Evolutionary conservation across 768 basidiomycete species (phyloP).

Genomic region (Rhizopogon vesiculosus): DNA sequence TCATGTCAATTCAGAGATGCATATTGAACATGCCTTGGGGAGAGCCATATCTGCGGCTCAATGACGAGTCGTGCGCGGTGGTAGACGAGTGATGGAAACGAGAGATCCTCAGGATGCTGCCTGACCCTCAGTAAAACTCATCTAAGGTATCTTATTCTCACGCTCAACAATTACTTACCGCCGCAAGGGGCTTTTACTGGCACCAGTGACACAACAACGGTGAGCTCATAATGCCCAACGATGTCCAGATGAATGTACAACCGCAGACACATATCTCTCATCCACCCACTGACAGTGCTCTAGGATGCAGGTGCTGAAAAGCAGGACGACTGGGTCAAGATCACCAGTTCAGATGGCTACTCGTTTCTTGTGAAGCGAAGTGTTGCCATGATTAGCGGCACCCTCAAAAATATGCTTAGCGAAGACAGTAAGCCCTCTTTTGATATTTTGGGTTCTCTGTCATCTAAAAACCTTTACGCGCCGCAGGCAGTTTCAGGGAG

Average conservation of each 20-base stretch:
- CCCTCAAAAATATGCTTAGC: conserved; percentile 77
- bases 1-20: conserved; percentile 1
- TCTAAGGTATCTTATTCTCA: conserved; percentile 12
- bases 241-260: conserved; percentile 16
- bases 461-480: conserved; percentile 5
- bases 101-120: background rate
- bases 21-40: conserved; percentile 26
- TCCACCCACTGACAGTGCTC: background rate
- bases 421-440: conserved; percentile 47
- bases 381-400: conserved; percentile 75
- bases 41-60: conserved; percentile 26
- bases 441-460: conserved; percentile 2
- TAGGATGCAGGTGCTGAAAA: conserved; percentile 8
- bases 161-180: background rate
- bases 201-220: background rate
- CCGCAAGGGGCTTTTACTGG: background rate
- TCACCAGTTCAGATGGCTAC: conserved; percentile 76
- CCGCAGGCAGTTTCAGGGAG: conserved; percentile 68
- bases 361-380: conserved; percentile 74
- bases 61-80: conserved; percentile 10
- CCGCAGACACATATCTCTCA: background rate
- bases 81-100: conserved; percentile 6
- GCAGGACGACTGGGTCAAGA: conserved; percentile 63
- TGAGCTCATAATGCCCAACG: conserved; percentile 14
- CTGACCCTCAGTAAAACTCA: conserved; percentile 7